These are phyloP conservation scores for Fragaria ananassa DNA, from an alignment of 306 rosid species.

Conservation along the genomic window DNA sequence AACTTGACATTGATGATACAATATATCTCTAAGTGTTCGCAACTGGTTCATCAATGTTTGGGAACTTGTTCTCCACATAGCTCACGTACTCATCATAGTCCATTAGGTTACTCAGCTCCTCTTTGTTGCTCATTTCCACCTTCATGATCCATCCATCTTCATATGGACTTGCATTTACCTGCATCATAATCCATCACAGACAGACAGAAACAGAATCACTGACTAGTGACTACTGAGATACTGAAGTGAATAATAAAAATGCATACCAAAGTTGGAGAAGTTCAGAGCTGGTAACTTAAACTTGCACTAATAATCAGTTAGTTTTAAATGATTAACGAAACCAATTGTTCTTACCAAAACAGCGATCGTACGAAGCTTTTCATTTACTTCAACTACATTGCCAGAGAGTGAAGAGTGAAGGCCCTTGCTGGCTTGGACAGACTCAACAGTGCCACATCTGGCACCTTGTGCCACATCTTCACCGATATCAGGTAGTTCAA, in stretches of 20 bases:
- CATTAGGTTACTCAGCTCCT: conserved; percentile 16
- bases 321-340: not conserved
- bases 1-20: not conserved
- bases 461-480: conserved; percentile 6
- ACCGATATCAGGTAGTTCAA: conserved; percentile 14
- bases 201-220: not conserved
- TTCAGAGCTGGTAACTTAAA: not conserved
- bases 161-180: conserved; percentile 14
- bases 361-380: conserved; percentile 8
- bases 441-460: not conserved
- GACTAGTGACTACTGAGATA: no score
- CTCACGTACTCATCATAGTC: not conserved
- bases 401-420: conserved; percentile 15
- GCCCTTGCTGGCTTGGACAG: conserved; percentile 9
- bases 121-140: conserved; percentile 12
- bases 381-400: conserved; percentile 6
- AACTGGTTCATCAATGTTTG: not conserved
- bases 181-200: not conserved
- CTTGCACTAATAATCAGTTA: not conserved
- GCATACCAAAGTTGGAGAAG: not conserved
- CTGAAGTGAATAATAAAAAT: not conserved
- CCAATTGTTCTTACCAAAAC: conserved; percentile 6
- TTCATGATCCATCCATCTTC: conserved; percentile 18
- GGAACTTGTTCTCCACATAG: conserved; percentile 12
- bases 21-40: not conserved